These are phyloP conservation scores for Vitis cinerea DNA, from an alignment of 164 flowering plant species.

Conservation along the genomic window DNA sequence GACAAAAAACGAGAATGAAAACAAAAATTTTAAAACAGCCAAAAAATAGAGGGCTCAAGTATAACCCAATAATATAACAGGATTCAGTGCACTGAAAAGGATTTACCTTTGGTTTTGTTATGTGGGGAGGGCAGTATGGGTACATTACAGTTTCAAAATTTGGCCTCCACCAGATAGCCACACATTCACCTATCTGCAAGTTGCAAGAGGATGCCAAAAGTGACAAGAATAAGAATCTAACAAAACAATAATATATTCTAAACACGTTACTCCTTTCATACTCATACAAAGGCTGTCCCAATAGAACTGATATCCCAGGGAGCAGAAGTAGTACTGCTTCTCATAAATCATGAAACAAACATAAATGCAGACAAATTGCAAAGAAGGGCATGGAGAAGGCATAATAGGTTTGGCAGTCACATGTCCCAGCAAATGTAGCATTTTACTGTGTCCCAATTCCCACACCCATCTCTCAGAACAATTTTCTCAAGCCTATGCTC, in stretches of 20 bases:
- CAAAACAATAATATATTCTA: not conserved
- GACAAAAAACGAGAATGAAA: not conserved
- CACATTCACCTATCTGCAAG: constrained; percentile 87
- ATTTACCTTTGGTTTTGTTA: constrained; percentile 89
- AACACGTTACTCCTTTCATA: not conserved
- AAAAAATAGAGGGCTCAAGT: not conserved
- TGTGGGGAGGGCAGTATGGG: constrained; percentile 98
- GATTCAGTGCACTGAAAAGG: not conserved
- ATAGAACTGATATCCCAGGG: too few species aligned
- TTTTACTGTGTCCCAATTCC: too few species aligned
- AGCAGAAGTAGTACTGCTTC: too few species aligned
- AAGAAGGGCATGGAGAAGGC: too few species aligned
- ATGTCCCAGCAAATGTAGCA: too few species aligned
- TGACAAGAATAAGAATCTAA: constrained; percentile 5
- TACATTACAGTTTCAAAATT: constrained; percentile 95
- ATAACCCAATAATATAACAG: not conserved
- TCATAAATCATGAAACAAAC: too few species aligned
- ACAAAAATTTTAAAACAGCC: not conserved
- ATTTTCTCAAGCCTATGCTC: not conserved
- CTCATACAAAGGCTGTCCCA: too few species aligned
- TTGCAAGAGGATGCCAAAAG: constrained; percentile 30
- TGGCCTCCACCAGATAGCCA: constrained; percentile 99
- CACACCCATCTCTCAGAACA: not conserved
- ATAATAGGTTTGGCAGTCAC: too few species aligned
- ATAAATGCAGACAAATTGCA: too few species aligned